Base-by-base conservation (phyloP, 208 protist genomes). In the Wallacemonas sp. region DNA sequence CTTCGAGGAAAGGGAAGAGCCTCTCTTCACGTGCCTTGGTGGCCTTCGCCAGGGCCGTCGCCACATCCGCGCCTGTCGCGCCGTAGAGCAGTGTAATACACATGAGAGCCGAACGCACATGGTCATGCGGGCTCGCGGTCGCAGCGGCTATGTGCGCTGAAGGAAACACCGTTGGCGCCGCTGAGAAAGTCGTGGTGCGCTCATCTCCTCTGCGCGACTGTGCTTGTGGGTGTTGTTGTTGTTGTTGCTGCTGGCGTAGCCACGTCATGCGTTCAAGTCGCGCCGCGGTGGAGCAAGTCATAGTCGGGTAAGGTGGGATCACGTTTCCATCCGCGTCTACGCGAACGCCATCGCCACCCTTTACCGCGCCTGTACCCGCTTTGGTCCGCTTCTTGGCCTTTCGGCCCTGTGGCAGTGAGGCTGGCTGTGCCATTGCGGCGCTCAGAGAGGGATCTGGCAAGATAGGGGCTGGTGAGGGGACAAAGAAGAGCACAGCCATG, bases 81-180 rank as follows among this genome's bases (percentile, higher is more conserved):
- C 68, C 68, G 61, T 73, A 73, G 17, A 73, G 34, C 27, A 66
- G 28, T 0, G 60, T 73, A 5, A 73, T 19, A 36, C 68, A 73
- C 31, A 71, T 24, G 12, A 42, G 58, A 9, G 36, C 9, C 36
- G 36, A 41, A 6, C 14, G 36, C 36, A 14, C 36, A 41, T 14
- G 22, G 21, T 21, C 22, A 58, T 2, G 55, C 51, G 15, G 51
- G 19, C 27, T 33, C 15, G 6, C n/a, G n/a, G n/a, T n/a, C n/a
- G n/a, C n/a, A n/a, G n/a, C n/a, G n/a, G n/a, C n/a, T n/a, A n/a
- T n/a, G n/a, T n/a, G n/a, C n/a, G n/a, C n/a, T n/a, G n/a, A n/a
- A n/a, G n/a, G n/a, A n/a, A n/a, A n/a, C n/a, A n/a, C n/a, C n/a
- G n/a, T n/a, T n/a, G n/a, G n/a, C n/a, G n/a, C n/a, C n/a, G n/a